Percentiles rank a stretch among this genome's conserved stretches.
Evolutionary conservation across 306 rosid species (phyloP).

Genomic region (Echinosophora koreensis): DNA sequence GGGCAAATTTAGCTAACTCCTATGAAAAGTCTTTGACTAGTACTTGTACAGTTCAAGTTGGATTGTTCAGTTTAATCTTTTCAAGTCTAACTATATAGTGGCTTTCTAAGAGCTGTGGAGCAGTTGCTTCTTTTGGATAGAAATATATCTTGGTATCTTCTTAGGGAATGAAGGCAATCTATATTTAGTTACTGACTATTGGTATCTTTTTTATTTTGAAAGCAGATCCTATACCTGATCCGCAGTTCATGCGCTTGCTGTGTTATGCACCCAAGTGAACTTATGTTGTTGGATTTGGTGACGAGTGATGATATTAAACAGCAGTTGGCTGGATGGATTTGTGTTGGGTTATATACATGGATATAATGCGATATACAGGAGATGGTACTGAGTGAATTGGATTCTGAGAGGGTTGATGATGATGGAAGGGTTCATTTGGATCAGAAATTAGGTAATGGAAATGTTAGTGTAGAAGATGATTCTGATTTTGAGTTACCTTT

Average conservation of each 20-base stretch:
- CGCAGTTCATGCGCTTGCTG: slow-evolving; percentile 34
- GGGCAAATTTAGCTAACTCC: slow-evolving; percentile 29
- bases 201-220: slow-evolving; percentile 34
- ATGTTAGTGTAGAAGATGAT: slow-evolving; percentile 60
- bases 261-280: slow-evolving; percentile 36
- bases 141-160: slow-evolving; percentile 2
- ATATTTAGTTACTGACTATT: neutral
- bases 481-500: slow-evolving; percentile 69
- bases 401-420: slow-evolving; percentile 59
- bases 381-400: slow-evolving; percentile 67
- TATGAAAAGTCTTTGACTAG: slow-evolving; percentile 38
- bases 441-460: slow-evolving; percentile 47
- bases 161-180: slow-evolving; percentile 10
- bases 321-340: slow-evolving; percentile 43
- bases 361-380: slow-evolving; percentile 53
- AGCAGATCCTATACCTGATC: slow-evolving; percentile 28
- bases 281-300: slow-evolving; percentile 43
- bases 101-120: slow-evolving; percentile 37
- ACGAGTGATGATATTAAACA: slow-evolving; percentile 40
- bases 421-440: slow-evolving; percentile 58
- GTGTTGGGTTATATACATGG: slow-evolving; percentile 49
- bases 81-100: slow-evolving; percentile 28
- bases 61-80: slow-evolving; percentile 39
- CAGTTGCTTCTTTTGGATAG: slow-evolving; percentile 37
- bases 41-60: slow-evolving; percentile 46